Evolutionary conservation across 1,284 basidiomycete genomes (phyloP).

Genomic region (Apiotrichum brassicae): DNA sequence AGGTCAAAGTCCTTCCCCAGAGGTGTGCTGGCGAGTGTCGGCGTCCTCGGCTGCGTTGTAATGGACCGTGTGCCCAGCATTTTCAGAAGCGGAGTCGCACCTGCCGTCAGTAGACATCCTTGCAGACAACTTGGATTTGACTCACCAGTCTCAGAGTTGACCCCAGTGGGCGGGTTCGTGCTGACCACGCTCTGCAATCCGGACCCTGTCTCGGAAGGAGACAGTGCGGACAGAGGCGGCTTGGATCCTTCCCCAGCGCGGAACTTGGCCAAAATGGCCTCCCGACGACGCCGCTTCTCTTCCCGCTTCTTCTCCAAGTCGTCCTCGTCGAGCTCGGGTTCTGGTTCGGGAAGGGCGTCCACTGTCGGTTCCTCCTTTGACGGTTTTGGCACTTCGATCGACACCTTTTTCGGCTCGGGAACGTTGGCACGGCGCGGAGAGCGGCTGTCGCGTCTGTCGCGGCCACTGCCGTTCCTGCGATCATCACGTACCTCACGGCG

Average conservation of each 20-base stretch:
- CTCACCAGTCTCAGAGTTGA: slow-evolving; percentile 27
- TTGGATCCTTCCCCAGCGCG: slow-evolving; percentile 12
- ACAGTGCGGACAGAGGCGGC: slow-evolving; percentile 1
- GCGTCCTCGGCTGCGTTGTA: slow-evolving; percentile 25
- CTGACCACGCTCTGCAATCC: slow-evolving; percentile 37
- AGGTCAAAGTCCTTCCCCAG: slow-evolving; percentile 40
- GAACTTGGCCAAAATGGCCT: slow-evolving; percentile 81
- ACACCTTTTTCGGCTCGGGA: no score
- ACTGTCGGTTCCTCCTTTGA: no score
- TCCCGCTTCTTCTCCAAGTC: slow-evolving; percentile 68
- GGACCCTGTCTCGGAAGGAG: neutral
- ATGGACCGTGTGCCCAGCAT: slow-evolving; percentile 26
- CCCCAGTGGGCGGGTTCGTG: slow-evolving; percentile 30
- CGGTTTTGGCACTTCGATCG: no score
- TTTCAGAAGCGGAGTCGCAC: slow-evolving; percentile 33
- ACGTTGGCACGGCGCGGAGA: no score
- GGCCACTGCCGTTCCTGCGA: neutral
- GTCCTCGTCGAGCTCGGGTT: slow-evolving; percentile 55
- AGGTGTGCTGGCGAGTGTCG: slow-evolving; percentile 32
- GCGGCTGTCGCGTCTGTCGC: no score
- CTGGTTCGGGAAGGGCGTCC: slow-evolving; percentile 38
- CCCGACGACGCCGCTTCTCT: slow-evolving; percentile 69
- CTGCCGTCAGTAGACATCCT: slow-evolving; percentile 10
- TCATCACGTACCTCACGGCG: neutral
- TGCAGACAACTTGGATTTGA: neutral